phyloP scores from a whole-genome alignment of 371 early-diverging fungal species.

The Saksenaea vasiformis region DNA sequence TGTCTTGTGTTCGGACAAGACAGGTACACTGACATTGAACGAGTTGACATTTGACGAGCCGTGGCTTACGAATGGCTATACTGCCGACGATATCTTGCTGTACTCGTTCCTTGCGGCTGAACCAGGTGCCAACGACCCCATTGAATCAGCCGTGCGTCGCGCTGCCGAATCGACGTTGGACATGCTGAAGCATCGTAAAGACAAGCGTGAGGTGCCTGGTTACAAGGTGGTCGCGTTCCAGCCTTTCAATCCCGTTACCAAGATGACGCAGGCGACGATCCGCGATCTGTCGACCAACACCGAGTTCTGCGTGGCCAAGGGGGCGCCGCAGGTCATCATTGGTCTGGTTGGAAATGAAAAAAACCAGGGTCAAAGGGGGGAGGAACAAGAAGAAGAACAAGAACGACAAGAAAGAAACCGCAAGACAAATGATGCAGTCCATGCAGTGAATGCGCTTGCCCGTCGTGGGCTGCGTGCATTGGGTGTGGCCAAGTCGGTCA shows the following conservation, averaged over 20 bases:
- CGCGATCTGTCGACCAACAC: conserved; percentile 65
- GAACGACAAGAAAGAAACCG: neutral
- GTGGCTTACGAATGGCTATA: conserved; percentile 71
- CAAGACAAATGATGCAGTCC: conserved; percentile 45
- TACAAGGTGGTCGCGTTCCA: conserved; percentile 81
- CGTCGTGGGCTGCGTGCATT: conserved; percentile 82
- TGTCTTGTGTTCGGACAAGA: conserved; percentile 90
- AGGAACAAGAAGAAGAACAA: conserved; percentile 27
- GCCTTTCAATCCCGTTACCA: conserved; percentile 86
- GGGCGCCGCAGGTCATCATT: conserved; percentile 88
- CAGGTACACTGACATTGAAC: conserved; percentile 90
- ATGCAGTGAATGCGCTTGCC: conserved; percentile 83
- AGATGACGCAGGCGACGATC: conserved; percentile 84
- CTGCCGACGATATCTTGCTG: conserved; percentile 76
- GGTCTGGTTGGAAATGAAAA: conserved; percentile 70
- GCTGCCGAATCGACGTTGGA: conserved; percentile 75
- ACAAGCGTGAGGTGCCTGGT: conserved; percentile 68
- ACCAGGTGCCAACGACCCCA: conserved; percentile 85
- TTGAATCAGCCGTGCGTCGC: conserved; percentile 80
- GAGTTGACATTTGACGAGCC: conserved; percentile 84
- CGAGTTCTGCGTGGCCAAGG: conserved; percentile 82
- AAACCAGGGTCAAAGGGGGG: conserved; percentile 38
- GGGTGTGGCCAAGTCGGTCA: conserved; percentile 65
- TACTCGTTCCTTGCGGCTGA: conserved; percentile 83
- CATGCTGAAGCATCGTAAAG: conserved; percentile 50